A percentile compares a stretch with the other conserved stretches of the same genome.
phyloP scores from a whole-genome alignment of 140 eudicot species.

The Oenanthe javanica region DNA sequence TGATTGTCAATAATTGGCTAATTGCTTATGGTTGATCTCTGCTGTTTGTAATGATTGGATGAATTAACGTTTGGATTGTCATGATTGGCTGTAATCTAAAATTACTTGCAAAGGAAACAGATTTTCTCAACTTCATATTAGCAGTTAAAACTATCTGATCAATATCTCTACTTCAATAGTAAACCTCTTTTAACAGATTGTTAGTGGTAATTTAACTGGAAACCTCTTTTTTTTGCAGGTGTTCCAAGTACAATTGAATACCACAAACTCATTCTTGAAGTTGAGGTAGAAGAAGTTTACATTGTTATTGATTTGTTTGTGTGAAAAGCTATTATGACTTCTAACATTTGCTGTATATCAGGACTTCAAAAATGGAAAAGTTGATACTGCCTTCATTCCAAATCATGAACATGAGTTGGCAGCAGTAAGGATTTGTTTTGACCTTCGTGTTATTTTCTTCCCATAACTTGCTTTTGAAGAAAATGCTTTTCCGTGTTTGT shows the following conservation, averaged over 20 bases:
- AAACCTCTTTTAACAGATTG: background rate
- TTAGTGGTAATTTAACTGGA: background rate
- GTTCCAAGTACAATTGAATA: constrained; percentile 97
- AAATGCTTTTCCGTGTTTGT: background rate
- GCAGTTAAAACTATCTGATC: background rate
- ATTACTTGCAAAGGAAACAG: background rate
- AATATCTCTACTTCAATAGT: background rate
- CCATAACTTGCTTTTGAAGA: background rate
- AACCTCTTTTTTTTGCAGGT: constrained; percentile 38
- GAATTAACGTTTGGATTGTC: background rate
- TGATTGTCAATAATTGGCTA: background rate
- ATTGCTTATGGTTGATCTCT: background rate
- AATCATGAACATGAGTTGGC: constrained; percentile 89
- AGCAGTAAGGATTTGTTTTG: constrained; percentile 39
- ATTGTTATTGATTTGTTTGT: background rate
- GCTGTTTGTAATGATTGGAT: background rate
- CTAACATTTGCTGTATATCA: constrained; percentile 15
- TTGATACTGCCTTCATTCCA: constrained; percentile 97
- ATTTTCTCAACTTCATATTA: background rate
- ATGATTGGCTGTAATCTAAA: background rate
- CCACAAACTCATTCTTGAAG: constrained; percentile 92
- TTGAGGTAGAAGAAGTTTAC: constrained; percentile 47
- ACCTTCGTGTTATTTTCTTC: background rate
- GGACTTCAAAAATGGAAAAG: constrained; percentile 95
- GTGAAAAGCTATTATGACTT: background rate